Conservation (phyloP, 257 asterid genomes). For the Solanum tarapatanum region DNA sequence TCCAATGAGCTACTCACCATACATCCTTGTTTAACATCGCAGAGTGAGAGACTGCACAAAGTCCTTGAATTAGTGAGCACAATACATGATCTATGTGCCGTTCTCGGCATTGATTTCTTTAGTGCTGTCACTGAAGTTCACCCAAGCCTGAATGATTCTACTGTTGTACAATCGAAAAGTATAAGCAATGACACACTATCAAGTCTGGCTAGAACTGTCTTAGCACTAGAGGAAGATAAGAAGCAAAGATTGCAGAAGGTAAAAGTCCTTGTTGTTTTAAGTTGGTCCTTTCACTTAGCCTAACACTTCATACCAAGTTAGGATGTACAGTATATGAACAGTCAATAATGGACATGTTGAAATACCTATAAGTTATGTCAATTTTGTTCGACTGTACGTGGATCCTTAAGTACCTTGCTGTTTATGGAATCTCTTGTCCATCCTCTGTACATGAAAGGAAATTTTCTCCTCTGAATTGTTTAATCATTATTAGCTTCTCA, state of each 20-base stretch:
- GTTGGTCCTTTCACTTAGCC: not conserved
- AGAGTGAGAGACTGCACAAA: conserved; percentile 87
- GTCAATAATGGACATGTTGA: not conserved
- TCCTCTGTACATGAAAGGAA: not conserved
- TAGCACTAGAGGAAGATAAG: conserved; percentile 65
- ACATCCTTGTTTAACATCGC: conserved; percentile 12
- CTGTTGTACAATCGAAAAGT: conserved; percentile 75
- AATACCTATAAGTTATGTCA: not conserved
- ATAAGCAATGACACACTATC: conserved; percentile 80
- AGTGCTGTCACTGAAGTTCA: conserved; percentile 77
- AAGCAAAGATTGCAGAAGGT: conserved; percentile 81
- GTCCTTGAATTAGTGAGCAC: conserved; percentile 89
- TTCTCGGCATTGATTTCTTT: conserved; percentile 77
- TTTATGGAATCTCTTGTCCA: not conserved
- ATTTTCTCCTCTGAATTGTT: not conserved
- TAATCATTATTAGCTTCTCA: not conserved
- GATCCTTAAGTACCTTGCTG: not conserved
- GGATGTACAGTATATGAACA: not conserved
- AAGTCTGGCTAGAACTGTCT: conserved; percentile 68
- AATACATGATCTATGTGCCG: conserved; percentile 91
- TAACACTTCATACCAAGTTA: not conserved
- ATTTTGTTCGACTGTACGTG: not conserved
- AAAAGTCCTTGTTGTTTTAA: not conserved
- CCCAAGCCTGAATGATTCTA: conserved; percentile 77
- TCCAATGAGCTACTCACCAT: not conserved